Evolutionary conservation across 257 asterid species (phyloP), one percentile per base, ranked within the genome.

Genomic region (Avicennia marina): DNA sequence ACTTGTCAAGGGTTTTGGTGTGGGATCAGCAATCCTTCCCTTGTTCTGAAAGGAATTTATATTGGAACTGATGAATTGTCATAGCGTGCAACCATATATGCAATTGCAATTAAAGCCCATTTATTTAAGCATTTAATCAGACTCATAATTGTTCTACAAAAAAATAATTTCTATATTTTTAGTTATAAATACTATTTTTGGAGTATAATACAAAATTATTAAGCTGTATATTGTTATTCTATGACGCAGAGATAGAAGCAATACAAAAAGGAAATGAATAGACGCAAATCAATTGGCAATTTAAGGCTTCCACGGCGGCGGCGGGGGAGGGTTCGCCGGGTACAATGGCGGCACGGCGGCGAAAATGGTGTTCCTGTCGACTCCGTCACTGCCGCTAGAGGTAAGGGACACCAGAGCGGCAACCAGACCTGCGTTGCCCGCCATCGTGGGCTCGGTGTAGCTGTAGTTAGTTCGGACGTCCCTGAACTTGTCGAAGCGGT

Each of bases 341-440:
- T 79, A 82, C 50, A 82, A 39, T 7, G 95, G 95, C 4, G 90
- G 98, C 69, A 90, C 86, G 15, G 84, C 80, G 0, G 94, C 64
- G 64, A 90, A 90, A 9, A 90, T 84, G 0, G 72, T 49, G 67
- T 87, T 90, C 61, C 60, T 87, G 25, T 87, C 87, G 2, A 87
- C 79, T 15, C 94, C 81, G 51, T 22, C 15, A 24, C 76, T 82
- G 8, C 82, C 87, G 40, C 78, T 76, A 44, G 67, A 26, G 19
- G 96, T 78, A 32, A 90, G 79, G 9, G 98, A 81, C 51, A 85
- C 89, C 6, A 90, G 69, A 32, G 96, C 94, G 0, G 98, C 95
- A 51, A 85, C 89, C 5, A 90, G 78, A 29, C 95, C 98, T 24
- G 98, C 98, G 63, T 90, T 90, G 24, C 93, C 98, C 0, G 94